Evolutionary conservation across 495 filamentous ascomycete genomes (phyloP).

Genomic region (Penicillium canariense): DNA sequence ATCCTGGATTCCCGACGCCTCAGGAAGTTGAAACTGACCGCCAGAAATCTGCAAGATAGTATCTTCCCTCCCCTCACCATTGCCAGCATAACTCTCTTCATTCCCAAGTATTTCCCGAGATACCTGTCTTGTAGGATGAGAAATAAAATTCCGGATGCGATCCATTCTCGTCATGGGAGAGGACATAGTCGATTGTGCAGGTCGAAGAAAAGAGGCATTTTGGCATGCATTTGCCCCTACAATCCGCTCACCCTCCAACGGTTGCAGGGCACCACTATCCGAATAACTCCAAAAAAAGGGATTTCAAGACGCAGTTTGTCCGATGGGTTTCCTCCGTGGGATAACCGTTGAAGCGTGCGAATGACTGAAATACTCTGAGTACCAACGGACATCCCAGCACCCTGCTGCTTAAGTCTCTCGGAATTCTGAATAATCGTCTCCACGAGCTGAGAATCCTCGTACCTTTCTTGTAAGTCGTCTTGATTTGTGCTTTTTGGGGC

Average conservation of each 20-base stretch:
- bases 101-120: not conserved
- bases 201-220: not conserved
- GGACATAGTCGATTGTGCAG: not conserved
- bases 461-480: not conserved
- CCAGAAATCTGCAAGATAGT: not conserved
- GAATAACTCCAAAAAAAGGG: not conserved
- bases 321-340: not conserved
- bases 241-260: not conserved
- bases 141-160: not conserved
- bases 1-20: not conserved
- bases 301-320: not conserved
- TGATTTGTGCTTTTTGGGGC: not conserved
- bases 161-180: not conserved
- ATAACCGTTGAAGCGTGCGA: not conserved
- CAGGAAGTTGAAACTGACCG: not conserved
- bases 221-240: not conserved
- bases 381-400: not conserved
- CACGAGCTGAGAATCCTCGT: slow-evolving; percentile 1
- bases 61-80: not conserved
- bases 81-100: not conserved
- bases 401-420: not conserved
- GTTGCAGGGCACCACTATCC: not conserved
- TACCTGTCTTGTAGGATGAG: too few species aligned
- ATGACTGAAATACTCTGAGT: not conserved
- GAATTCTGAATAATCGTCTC: not conserved